Conservation (phyloP, 345 rosid genomes). For the Eutrema heterophyllum region DNA sequence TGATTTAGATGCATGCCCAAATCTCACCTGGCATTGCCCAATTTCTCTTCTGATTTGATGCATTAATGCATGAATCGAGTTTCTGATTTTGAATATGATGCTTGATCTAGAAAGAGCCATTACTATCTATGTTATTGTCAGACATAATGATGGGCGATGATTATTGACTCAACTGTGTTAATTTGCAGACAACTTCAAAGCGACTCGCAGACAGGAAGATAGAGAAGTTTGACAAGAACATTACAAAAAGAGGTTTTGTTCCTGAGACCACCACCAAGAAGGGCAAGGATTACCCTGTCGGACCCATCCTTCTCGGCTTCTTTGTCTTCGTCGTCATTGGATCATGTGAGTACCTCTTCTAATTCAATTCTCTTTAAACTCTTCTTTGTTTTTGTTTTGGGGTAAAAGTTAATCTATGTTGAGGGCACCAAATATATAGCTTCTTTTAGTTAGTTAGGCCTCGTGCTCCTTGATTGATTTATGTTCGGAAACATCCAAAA, state of each 20-base stretch:
- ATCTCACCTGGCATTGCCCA: not conserved
- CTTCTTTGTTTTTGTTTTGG: too few relatives aligned
- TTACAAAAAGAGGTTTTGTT: constrained; percentile 78
- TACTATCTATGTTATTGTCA: not conserved
- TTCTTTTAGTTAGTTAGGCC: not conserved
- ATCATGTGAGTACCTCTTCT: constrained; percentile 51
- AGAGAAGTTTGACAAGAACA: constrained; percentile 79
- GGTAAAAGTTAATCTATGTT: not conserved
- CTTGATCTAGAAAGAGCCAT: not conserved
- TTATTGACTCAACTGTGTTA: not conserved
- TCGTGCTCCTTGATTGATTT: not conserved
- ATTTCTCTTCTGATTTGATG: not conserved
- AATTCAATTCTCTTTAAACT: not conserved
- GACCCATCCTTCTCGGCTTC: constrained; percentile 86
- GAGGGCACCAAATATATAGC: not conserved
- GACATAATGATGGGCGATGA: not conserved
- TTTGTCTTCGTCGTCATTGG: constrained; percentile 90
- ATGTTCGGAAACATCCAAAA: not conserved
- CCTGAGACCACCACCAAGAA: constrained; percentile 79
- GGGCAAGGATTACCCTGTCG: constrained; percentile 85
- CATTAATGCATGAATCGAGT: too few relatives aligned
- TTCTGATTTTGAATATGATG: not conserved
- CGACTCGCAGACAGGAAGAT: constrained; percentile 81
- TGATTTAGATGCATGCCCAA: not conserved
- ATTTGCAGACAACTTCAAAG: constrained; percentile 77